A percentile compares a stretch with the other conserved stretches of the same genome.
phyloP scores from a whole-genome alignment of 257 asterid genomes.

The Solanum sitiens region DNA sequence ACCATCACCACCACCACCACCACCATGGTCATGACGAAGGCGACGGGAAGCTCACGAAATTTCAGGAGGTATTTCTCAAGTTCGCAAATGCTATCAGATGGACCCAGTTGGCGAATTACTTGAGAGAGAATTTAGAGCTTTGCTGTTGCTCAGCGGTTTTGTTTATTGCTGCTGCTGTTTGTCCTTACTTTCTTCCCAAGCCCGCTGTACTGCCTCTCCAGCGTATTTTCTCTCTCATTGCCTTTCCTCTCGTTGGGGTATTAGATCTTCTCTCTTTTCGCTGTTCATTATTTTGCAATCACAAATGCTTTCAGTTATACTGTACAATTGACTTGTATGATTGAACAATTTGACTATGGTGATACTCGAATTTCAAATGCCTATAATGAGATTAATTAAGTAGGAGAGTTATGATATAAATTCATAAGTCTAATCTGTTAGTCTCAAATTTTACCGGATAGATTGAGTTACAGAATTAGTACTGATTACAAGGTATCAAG shows the following conservation, averaged over 20 bases:
- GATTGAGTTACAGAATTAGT: not conserved
- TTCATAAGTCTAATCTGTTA: not conserved
- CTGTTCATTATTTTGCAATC: not conserved
- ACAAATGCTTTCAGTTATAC: not conserved
- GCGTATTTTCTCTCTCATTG: conserved; percentile 44
- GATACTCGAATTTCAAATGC: not conserved
- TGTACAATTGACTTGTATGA: not conserved
- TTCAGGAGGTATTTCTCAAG: conserved; percentile 49
- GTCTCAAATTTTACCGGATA: not conserved
- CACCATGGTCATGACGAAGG: conserved; percentile 17
- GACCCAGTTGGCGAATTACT: conserved; percentile 57
- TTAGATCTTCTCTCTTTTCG: not conserved
- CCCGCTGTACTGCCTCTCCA: conserved; percentile 51
- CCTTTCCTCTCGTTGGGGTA: conserved; percentile 97
- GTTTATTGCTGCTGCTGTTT: conserved; percentile 62
- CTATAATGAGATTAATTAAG: not conserved
- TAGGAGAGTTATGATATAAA: not conserved
- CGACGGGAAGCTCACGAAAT: conserved; percentile 36
- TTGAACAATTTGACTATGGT: not conserved
- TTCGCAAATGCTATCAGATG: conserved; percentile 56
- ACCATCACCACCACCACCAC: conserved; percentile 5
- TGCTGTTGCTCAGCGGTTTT: conserved; percentile 82
- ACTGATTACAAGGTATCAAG: not conserved
- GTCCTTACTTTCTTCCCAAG: conserved; percentile 61
- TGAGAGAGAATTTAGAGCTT: conserved; percentile 76